phyloP scores from a whole-genome alignment of 345 rosid genomes.

The Streptanthus diversifolius region DNA sequence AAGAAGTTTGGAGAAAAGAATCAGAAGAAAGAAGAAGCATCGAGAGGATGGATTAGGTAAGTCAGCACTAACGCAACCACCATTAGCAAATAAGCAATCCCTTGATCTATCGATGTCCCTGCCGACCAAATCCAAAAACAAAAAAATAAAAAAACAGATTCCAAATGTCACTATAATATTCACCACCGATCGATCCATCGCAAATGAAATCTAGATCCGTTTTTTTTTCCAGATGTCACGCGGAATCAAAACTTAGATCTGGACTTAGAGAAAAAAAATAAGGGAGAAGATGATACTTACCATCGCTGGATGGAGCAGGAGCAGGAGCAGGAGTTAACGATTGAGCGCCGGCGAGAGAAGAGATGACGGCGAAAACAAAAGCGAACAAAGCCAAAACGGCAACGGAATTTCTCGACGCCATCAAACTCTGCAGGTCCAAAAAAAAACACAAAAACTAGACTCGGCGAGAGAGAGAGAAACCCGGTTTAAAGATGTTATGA shows the following conservation, averaged over 20 bases:
- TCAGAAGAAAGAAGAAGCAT: constrained; percentile 40
- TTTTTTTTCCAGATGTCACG: constrained; percentile 1
- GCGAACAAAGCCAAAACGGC: constrained; percentile 25
- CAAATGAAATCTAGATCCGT: neutral
- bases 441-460: neutral
- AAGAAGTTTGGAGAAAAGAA: constrained; percentile 9
- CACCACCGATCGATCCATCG: too few relatives aligned
- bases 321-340: constrained; percentile 53
- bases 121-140: too few relatives aligned
- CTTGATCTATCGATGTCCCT: constrained; percentile 76
- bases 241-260: constrained; percentile 24
- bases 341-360: constrained; percentile 40
- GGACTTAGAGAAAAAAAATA: neutral
- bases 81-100: constrained; percentile 66
- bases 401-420: constrained; percentile 19
- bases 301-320: constrained; percentile 67
- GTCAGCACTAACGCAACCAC: constrained; percentile 68
- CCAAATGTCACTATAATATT: too few relatives aligned
- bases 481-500: neutral
- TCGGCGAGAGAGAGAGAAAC: constrained; percentile 22
- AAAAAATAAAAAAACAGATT: too few relatives aligned
- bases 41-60: constrained; percentile 62
- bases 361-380: constrained; percentile 37
- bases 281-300: constrained; percentile 26
- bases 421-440: neutral